Evolutionary conservation across 2,329 filamentous ascomycete species (phyloP), one percentile per base, ranked within the genome.

Genomic region (Botrytis porri): DNA sequence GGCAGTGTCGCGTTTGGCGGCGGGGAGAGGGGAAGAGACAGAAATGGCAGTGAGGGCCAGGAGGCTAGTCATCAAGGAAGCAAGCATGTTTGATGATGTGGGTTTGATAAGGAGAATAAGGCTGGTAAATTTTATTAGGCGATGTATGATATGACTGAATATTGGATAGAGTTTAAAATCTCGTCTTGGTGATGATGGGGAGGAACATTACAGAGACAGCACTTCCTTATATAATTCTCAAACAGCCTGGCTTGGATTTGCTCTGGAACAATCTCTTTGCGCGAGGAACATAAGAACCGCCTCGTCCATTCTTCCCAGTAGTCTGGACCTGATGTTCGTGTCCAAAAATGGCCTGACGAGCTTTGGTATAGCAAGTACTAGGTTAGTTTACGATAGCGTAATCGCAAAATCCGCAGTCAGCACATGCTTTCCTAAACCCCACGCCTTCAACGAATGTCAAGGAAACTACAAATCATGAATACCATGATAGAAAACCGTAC

Each of bases 1-100:
- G n/a, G 45, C 60, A 16, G 69, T 71, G 14, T 71, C 69, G 20
- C 60, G 69, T 48, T 71, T 65, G 12, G 60, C n/a, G 6, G 35
- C n/a, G 29, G 45, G 45, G 32, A 59, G 43, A 29, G 69, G 69
- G 6, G 69, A 54, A n/a, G 69, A 66, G 20, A 66, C n/a, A 61
- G 60, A 12, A 37, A 71, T 45, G 0, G 37, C 45, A 12, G 43
- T 57, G 45, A 71, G 60, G 16, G 69, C 37, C 18, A 71, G 41
- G 37, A 66, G 35, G 45, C 43, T 22, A 51, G 45, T 66, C 60
- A 71, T 35, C n/a, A 71, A 35, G 66, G 60, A 66, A 45, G 45
- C 18, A 25, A 65, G 37, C 69, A 71, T 71, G 14, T 43, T 65
- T 29, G 16, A 35, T 32, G 16, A 32, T 45, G 25, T 64, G n/a